Evolutionary conservation across 352 stramenopile genomes (phyloP).

Genomic region (Phytophthora ramorum): DNA sequence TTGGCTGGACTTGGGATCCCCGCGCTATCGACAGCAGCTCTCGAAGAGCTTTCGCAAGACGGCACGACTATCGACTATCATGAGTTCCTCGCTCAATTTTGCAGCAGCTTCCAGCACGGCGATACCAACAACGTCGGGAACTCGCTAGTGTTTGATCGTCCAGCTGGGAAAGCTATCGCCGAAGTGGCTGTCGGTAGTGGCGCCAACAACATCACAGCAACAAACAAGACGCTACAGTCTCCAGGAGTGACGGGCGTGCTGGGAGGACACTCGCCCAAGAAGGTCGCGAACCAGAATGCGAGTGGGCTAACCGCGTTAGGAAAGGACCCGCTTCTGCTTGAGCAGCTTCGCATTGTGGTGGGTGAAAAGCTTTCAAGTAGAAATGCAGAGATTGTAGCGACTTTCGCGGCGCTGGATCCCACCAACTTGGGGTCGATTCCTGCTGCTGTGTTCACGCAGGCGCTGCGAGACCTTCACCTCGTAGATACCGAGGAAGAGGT

Average conservation of each 20-base stretch:
- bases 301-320: constrained; percentile 12
- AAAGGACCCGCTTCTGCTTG: constrained; percentile 48
- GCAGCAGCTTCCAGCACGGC: constrained; percentile 64
- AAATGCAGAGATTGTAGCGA: constrained; percentile 52
- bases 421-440: constrained; percentile 56
- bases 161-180: constrained; percentile 16
- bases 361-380: constrained; percentile 54
- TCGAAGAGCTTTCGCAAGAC: constrained; percentile 32
- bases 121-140: constrained; percentile 74
- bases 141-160: constrained; percentile 58
- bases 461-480: constrained; percentile 59
- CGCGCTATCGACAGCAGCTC: constrained; percentile 35
- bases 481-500: constrained; percentile 50
- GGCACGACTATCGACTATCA: constrained; percentile 63
- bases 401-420: constrained; percentile 56
- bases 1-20: constrained; percentile 55
- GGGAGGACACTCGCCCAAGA: constrained; percentile 15
- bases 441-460: constrained; percentile 49
- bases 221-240: constrained; percentile 62
- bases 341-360: constrained; percentile 69
- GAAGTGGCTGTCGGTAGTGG: constrained; percentile 29
- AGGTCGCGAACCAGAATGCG: constrained; percentile 16
- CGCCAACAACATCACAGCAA: constrained; percentile 13
- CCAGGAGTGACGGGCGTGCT: constrained; percentile 51
- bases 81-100: constrained; percentile 71